Percentiles rank a stretch among this genome's conserved stretches.
These are phyloP conservation scores for Thoreauomyces humboldtii DNA, from an alignment of 192 early-diverging fungal species.

Conservation along the genomic window DNA sequence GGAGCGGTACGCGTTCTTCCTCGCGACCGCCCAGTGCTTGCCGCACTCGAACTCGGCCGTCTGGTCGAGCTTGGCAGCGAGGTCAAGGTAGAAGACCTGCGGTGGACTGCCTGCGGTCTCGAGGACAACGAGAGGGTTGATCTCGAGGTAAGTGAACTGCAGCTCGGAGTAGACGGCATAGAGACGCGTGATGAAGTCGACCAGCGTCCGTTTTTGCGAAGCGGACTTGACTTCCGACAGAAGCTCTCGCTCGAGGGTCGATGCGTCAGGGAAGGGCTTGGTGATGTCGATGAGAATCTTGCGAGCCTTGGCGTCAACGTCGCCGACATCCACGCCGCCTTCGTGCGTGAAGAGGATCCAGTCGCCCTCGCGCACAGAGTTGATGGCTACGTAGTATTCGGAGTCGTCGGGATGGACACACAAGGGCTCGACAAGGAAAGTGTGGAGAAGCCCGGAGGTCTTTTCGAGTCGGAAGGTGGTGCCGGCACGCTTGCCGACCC, in stretches of 20 bases:
- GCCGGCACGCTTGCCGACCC: conserved; percentile 90
- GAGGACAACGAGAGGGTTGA: conserved; percentile 97
- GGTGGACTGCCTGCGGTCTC: conserved; percentile 56
- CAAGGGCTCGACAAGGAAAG: conserved; percentile 94
- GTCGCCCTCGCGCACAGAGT: conserved; percentile 93
- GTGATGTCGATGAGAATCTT: conserved; percentile 82
- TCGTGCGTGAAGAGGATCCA: conserved; percentile 97
- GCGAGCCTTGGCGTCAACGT: conserved; percentile 95
- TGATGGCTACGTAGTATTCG: conserved; percentile 97
- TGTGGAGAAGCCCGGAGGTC: conserved; percentile 84
- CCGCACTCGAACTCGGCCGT: conserved; percentile 96
- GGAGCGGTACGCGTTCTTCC: conserved; percentile 54
- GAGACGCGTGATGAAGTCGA: conserved; percentile 88
- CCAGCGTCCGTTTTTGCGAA: conserved; percentile 67
- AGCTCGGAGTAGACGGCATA: conserved; percentile 95
- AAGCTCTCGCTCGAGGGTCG: conserved; percentile 52
- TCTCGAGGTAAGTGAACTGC: conserved; percentile 99
- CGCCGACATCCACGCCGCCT: conserved; percentile 97
- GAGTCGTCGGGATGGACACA: conserved; percentile 86
- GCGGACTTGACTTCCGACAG: conserved; percentile 23
- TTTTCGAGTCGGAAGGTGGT: conserved; percentile 81
- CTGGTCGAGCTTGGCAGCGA: conserved; percentile 98
- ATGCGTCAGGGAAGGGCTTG: conserved; percentile 66
- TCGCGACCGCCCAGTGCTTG: conserved; percentile 92
- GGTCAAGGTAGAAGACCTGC: conserved; percentile 88